A percentile compares a stretch with the other conserved stretches of the same genome.
Evolutionary conservation across 164 flowering plant genomes (phyloP).

Genomic region (Tetrastigma voinierianum): DNA sequence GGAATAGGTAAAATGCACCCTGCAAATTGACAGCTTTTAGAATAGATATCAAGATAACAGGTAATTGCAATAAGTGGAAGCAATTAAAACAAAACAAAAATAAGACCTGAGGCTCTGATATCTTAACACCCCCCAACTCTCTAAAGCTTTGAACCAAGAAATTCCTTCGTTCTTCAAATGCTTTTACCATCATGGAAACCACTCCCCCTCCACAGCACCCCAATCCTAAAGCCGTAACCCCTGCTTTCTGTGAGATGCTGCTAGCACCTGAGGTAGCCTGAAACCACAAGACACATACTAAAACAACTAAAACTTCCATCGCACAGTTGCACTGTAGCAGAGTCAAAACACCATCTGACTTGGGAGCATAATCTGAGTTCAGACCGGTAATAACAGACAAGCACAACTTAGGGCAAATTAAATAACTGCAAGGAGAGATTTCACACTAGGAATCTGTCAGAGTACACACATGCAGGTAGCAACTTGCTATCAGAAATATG

Average conservation of each 20-base stretch:
- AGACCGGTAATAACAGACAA: too few relatives aligned
- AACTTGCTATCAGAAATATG: too few relatives aligned
- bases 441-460: too few relatives aligned
- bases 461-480: too few relatives aligned
- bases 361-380: too few relatives aligned
- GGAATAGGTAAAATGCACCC: conserved; percentile 96
- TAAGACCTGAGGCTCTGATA: conserved; percentile 87
- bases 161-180: conserved; percentile 82
- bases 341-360: too few relatives aligned
- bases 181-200: conserved; percentile 78
- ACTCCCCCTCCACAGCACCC: conserved; percentile 94
- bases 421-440: too few relatives aligned
- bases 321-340: too few relatives aligned
- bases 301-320: too few relatives aligned
- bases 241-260: conserved; percentile 95
- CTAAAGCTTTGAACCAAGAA: conserved; percentile 68
- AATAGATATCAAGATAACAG: too few relatives aligned
- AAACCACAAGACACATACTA: conserved; percentile 8
- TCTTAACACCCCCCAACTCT: conserved; percentile 73
- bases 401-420: too few relatives aligned
- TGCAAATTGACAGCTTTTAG: too few relatives aligned
- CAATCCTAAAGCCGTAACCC: conserved; percentile 83
- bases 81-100: neutral
- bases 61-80: neutral
- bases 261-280: conserved; percentile 94